Evolutionary conservation across 768 basidiomycete species (phyloP).

Genomic region (Trametes punicea): DNA sequence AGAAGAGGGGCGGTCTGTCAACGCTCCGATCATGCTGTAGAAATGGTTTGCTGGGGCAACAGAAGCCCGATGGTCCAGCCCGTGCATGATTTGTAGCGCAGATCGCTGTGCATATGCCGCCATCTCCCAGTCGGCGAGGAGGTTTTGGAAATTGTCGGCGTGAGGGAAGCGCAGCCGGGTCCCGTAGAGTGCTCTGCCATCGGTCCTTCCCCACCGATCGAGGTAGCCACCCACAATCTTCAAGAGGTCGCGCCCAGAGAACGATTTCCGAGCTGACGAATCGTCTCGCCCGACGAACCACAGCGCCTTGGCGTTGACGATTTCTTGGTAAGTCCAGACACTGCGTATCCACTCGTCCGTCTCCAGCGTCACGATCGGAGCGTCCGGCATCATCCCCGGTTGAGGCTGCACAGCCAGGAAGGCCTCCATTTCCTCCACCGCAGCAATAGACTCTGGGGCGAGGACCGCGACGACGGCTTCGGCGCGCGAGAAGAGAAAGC

Average conservation of each 20-base stretch:
- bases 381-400: background rate
- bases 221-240: slow-evolving; percentile 13
- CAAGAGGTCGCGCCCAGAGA: slow-evolving; percentile 3
- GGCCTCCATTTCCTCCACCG: slow-evolving; percentile 15
- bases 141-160: slow-evolving; percentile 19
- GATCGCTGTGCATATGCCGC: slow-evolving; percentile 14
- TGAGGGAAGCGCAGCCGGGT: slow-evolving; percentile 11
- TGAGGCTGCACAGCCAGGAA: background rate
- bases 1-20: slow-evolving; percentile 12
- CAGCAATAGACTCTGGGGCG: slow-evolving; percentile 11
- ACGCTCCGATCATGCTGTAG: slow-evolving; percentile 22
- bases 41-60: slow-evolving; percentile 16
- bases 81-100: slow-evolving; percentile 16
- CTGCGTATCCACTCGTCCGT: slow-evolving; percentile 23
- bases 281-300: slow-evolving; percentile 8
- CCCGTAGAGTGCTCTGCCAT: background rate
- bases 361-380: slow-evolving; percentile 16
- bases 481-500: slow-evolving; percentile 18
- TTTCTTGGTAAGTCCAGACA: slow-evolving; percentile 24
- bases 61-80: slow-evolving; percentile 7
- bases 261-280: background rate
- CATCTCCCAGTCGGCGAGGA: slow-evolving; percentile 15
- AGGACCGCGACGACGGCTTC: slow-evolving; percentile 18
- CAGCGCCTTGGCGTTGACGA: slow-evolving; percentile 15
- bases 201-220: background rate